Conservation (phyloP, 371 early-diverging fungal genomes). For the Actinomucor elegans region DNA sequence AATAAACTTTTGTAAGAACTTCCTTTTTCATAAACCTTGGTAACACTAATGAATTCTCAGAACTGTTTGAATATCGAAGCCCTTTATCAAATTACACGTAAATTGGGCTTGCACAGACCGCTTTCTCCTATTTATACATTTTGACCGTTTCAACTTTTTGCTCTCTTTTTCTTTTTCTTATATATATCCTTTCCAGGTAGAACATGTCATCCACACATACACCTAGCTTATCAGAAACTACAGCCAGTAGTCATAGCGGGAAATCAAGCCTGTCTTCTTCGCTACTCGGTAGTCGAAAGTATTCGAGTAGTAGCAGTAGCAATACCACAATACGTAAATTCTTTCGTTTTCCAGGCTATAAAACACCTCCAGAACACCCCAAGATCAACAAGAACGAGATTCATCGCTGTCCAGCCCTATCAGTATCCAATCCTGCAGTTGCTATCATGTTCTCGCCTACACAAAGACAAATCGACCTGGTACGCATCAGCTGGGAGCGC, state of each 20-base stretch:
- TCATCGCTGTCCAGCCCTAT: background rate
- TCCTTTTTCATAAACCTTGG: too few relatives aligned
- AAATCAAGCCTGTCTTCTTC: background rate
- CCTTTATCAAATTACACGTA: too few relatives aligned
- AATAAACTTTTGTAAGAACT: too few relatives aligned
- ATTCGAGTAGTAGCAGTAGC: background rate
- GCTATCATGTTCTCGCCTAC: slow-evolving; percentile 27
- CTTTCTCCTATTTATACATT: too few relatives aligned
- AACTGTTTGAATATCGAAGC: too few relatives aligned
- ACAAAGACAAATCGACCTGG: slow-evolving; percentile 34
- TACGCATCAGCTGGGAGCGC: slow-evolving; percentile 39
- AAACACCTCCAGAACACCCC: background rate
- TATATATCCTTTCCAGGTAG: too few relatives aligned
- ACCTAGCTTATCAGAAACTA: background rate
- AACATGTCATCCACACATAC: too few relatives aligned
- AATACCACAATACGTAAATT: slow-evolving; percentile 6
- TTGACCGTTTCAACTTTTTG: too few relatives aligned
- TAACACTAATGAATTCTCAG: too few relatives aligned
- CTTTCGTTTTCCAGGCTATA: slow-evolving; percentile 1
- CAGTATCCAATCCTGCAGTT: too few relatives aligned
- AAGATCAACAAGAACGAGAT: background rate
- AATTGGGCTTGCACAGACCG: too few relatives aligned
- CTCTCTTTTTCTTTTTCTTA: background rate
- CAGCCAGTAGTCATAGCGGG: background rate
- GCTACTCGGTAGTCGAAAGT: background rate